phyloP scores from a whole-genome alignment of 805 yeast genomes.

The Candida glaebosa region DNA sequence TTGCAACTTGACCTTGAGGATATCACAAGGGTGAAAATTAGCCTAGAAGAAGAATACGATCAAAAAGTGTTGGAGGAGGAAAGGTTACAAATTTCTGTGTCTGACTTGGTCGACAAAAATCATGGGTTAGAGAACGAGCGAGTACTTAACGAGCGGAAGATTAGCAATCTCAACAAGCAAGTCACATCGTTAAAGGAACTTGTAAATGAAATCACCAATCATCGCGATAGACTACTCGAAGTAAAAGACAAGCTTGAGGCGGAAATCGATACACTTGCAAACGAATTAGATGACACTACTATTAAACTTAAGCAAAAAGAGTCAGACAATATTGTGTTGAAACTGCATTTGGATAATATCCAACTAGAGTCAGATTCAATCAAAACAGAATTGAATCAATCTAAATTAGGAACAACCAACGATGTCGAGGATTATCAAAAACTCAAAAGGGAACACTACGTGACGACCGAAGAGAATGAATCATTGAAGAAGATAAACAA shows the following conservation, averaged over 20 bases:
- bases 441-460: constrained; percentile 49
- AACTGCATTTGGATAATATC: constrained; percentile 32
- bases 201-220: constrained; percentile 57
- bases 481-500: constrained; percentile 54
- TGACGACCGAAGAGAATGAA: constrained; percentile 64
- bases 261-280: constrained; percentile 23
- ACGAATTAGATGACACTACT: constrained; percentile 22
- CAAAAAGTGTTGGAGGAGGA: constrained; percentile 42
- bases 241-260: constrained; percentile 28
- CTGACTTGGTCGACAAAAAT: constrained; percentile 23
- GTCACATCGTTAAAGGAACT: constrained; percentile 54
- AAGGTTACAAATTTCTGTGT: constrained; percentile 28
- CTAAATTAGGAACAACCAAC: constrained; percentile 21
- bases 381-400: constrained; percentile 31
- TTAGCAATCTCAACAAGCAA: constrained; percentile 41
- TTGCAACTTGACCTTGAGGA: constrained; percentile 59
- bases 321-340: constrained; percentile 25
- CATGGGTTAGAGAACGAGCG: constrained; percentile 32
- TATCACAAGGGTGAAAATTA: constrained; percentile 19
- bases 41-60: constrained; percentile 28
- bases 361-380: constrained; percentile 30
- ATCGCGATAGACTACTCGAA: constrained; percentile 58
- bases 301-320: constrained; percentile 23
- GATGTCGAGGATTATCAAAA: constrained; percentile 35
- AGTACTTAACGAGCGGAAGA: constrained; percentile 33